Conservation (phyloP, 306 rosid species). For the Cicer bijugum region DNA sequence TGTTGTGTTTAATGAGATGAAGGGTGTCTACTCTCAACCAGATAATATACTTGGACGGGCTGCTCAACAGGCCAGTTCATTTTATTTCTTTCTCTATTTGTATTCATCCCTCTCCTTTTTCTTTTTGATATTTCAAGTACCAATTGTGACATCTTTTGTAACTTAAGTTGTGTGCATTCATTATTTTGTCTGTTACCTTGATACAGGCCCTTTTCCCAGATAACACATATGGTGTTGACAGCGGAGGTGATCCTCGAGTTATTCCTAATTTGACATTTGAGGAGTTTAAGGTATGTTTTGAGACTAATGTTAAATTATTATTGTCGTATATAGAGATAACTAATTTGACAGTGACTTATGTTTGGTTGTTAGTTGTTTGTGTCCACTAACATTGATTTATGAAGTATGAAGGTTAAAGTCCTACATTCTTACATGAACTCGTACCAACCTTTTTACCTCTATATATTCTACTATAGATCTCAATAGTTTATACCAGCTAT, state of each 20-base stretch:
- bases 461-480: conserved; percentile 17
- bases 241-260: conserved; percentile 94
- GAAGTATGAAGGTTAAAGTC: conserved; percentile 19
- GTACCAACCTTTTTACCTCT: conserved; percentile 26
- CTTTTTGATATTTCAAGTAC: conserved; percentile 27
- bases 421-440: conserved; percentile 5
- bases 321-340: neutral
- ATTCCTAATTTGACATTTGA: conserved; percentile 90
- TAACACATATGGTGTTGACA: conserved; percentile 91
- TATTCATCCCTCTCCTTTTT: neutral
- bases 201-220: conserved; percentile 95
- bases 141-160: conserved; percentile 24
- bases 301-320: conserved; percentile 19
- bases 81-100: neutral
- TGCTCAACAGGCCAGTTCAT: conserved; percentile 84
- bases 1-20: conserved; percentile 99
- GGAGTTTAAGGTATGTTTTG: conserved; percentile 79
- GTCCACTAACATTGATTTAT: conserved; percentile 9
- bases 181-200: conserved; percentile 39
- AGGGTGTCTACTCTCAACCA: conserved; percentile 97
- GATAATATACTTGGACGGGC: conserved; percentile 85
- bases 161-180: conserved; percentile 26
- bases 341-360: neutral
- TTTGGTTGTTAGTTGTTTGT: conserved; percentile 26
- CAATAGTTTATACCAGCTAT: neutral